phyloP scores from a whole-genome alignment of 1,139 yeast genomes.

The Hanseniaspora gamundiae region DNA sequence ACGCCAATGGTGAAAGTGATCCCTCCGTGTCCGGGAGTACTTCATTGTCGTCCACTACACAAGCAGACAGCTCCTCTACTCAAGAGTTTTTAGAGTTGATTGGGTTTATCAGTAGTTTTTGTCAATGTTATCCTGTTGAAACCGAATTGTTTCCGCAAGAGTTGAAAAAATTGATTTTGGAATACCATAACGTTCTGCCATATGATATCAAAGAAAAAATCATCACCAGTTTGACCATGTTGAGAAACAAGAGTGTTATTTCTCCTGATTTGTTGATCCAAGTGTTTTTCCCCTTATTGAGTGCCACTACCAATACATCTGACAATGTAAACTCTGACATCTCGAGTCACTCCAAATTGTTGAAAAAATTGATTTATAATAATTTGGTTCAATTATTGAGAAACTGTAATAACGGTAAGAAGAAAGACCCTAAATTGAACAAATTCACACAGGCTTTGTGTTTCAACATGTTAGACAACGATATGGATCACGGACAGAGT shows the following conservation, averaged over 20 bases:
- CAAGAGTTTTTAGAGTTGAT: constrained; percentile 72
- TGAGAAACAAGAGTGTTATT: constrained; percentile 77
- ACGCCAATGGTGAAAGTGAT: constrained; percentile 9
- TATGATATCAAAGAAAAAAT: constrained; percentile 84
- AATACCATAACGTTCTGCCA: constrained; percentile 71
- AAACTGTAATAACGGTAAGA: constrained; percentile 59
- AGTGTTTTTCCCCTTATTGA: constrained; percentile 65
- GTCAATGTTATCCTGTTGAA: constrained; percentile 79
- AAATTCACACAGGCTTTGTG: constrained; percentile 83
- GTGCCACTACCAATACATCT: constrained; percentile 14
- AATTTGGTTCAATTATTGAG: constrained; percentile 70
- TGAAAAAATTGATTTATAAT: constrained; percentile 72
- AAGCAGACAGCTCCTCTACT: constrained; percentile 47
- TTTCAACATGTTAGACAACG: constrained; percentile 70
- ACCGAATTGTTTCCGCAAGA: constrained; percentile 78
- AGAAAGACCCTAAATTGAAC: constrained; percentile 70
- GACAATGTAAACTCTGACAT: constrained; percentile 34
- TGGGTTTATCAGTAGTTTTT: constrained; percentile 86
- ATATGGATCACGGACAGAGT: constrained; percentile 63
- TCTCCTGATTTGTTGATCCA: constrained; percentile 71
- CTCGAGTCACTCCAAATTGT: constrained; percentile 58
- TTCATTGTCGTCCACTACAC: constrained; percentile 10
- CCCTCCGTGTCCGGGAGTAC: constrained; percentile 8
- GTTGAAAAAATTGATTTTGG: constrained; percentile 50
- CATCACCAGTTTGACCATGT: constrained; percentile 77